A percentile compares a stretch with the other conserved stretches of the same genome.
Evolutionary conservation across 495 filamentous ascomycete genomes (phyloP).

Genomic region (Rostrohypoxylon terebratum): DNA sequence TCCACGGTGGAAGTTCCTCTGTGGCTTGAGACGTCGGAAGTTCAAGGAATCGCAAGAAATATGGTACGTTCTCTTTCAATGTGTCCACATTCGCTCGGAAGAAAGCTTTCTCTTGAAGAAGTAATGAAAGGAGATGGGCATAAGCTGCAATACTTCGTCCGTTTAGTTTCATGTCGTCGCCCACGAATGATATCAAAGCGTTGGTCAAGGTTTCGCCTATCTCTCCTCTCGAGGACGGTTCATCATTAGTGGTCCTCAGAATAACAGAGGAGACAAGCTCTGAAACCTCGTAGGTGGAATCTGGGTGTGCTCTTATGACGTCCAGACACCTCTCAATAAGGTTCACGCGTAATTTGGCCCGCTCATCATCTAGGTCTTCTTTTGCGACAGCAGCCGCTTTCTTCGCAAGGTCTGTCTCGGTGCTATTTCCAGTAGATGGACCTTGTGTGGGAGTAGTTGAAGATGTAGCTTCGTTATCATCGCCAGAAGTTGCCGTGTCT

Average conservation of each 20-base stretch:
- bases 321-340: constrained; percentile 92
- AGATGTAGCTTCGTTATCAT: constrained; percentile 34
- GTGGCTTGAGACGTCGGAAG: constrained; percentile 71
- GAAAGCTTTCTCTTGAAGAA: constrained; percentile 85
- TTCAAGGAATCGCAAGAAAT: constrained; percentile 83
- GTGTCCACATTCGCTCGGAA: constrained; percentile 79
- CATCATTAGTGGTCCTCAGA: constrained; percentile 73
- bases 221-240: constrained; percentile 67
- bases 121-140: constrained; percentile 89
- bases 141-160: constrained; percentile 78
- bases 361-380: constrained; percentile 85
- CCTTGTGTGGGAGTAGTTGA: constrained; percentile 41
- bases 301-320: constrained; percentile 85
- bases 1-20: constrained; percentile 88
- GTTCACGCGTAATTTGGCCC: constrained; percentile 75
- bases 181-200: constrained; percentile 85
- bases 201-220: constrained; percentile 86
- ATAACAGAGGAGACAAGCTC: constrained; percentile 85
- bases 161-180: constrained; percentile 78
- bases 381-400: constrained; percentile 61
- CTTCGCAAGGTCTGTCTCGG: constrained; percentile 31
- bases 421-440: constrained; percentile 27
- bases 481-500: constrained; percentile 31
- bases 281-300: constrained; percentile 90
- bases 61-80: constrained; percentile 80